These are phyloP conservation scores for Stylonectria norvegica DNA, from an alignment of 2,329 filamentous ascomycete genomes.

Conservation along the genomic window DNA sequence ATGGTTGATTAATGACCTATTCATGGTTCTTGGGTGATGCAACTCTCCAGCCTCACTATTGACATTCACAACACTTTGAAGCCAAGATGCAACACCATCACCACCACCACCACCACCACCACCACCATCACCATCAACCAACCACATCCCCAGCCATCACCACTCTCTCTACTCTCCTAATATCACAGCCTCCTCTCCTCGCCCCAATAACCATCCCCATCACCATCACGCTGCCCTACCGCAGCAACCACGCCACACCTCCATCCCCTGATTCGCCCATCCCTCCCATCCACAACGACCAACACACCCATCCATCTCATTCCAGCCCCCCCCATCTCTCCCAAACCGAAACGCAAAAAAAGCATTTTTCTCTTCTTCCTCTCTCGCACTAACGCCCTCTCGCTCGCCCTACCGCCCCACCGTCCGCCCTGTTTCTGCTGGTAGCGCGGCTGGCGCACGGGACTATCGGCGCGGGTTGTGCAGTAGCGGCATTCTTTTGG, in stretches of 20 bases:
- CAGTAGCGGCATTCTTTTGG: slow-evolving; percentile 4
- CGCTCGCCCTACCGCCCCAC: slow-evolving; percentile 18
- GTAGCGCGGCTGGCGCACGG: slow-evolving; percentile 13
- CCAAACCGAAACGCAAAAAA: slow-evolving; percentile 5
- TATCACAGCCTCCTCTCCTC: slow-evolving; percentile 11
- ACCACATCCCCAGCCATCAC: slow-evolving; percentile 9
- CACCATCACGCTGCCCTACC: slow-evolving; percentile 17
- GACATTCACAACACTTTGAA: no score
- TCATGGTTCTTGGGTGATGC: no score
- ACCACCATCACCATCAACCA: background rate
- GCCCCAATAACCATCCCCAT: slow-evolving; percentile 22
- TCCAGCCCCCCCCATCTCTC: slow-evolving; percentile 7
- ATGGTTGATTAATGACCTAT: no score
- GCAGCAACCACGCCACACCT: slow-evolving; percentile 16
- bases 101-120: background rate
- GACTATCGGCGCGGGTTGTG: slow-evolving; percentile 7
- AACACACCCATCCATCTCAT: slow-evolving; percentile 15
- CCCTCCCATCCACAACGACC: background rate
- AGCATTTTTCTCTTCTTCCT: slow-evolving; percentile 4
- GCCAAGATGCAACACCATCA: background rate
- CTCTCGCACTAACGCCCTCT: slow-evolving; percentile 1
- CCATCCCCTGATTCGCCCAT: slow-evolving; percentile 9
- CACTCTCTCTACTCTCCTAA: background rate
- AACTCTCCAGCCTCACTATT: no score
- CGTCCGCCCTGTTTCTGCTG: slow-evolving; percentile 23